Evolutionary conservation across 495 filamentous ascomycete species (phyloP), one percentile per base, ranked within the genome.

Genomic region (Collariella sp.): DNA sequence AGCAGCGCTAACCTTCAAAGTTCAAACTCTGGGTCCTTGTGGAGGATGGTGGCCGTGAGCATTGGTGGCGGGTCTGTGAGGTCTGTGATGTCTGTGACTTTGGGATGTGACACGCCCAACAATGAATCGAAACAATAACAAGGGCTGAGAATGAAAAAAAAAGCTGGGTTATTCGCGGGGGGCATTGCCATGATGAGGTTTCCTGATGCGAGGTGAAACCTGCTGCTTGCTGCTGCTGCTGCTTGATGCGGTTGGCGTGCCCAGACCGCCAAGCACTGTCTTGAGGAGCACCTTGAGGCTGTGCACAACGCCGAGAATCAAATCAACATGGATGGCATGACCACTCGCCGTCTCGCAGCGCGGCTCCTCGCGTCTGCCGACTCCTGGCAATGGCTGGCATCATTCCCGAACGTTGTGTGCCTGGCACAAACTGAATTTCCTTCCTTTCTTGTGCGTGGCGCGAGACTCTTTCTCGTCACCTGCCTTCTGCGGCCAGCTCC

Each of bases 221-320:
- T n/a, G n/a, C n/a, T n/a, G n/a, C n/a, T n/a, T n/a, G n/a, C n/a
- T n/a, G n/a, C 7, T 46, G 39, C 18, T n/a, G 18, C n/a, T 12
- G 42, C 49, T 31, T 24, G 20, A 40, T 16, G 39, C 44, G 20
- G 39, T 38, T 34, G 18, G 36, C 19, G 16, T 18, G 9, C 33
- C 19, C 20, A 13, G 39, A 31, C 26, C 7, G 24, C 29, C 40
- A 31, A 31, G 18, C n/a, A n/a, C n/a, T n/a, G n/a, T n/a, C n/a
- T n/a, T n/a, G n/a, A n/a, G 48, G 7, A 31, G 38, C 20, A 39
- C 33, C 33, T 22, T 9, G 40, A 38, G 50, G 50, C 50, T 45
- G 50, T 53, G 50, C 50, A 45, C 13, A 19, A 15, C 4, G 50
- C 50, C 50, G 45, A 44, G 40, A 45, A 53, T 52, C 40, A 45